phyloP scores from a whole-genome alignment of 352 stramenopile species.

The Pythium brachiatum region DNA sequence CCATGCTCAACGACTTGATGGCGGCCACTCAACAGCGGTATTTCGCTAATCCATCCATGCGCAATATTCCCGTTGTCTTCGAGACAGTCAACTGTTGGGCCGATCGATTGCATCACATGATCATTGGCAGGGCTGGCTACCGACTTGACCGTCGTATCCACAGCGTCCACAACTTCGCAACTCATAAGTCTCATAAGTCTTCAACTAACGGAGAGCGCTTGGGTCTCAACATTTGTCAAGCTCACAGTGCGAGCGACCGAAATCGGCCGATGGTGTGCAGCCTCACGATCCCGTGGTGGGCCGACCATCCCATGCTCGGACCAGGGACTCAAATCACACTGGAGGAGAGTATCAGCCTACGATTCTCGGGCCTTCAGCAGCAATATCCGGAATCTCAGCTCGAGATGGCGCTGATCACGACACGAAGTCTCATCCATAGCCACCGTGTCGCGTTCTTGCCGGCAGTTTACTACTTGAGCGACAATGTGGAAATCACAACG shows the following conservation, averaged over 20 bases:
- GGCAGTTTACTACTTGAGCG: constrained; percentile 10
- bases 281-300: not conserved
- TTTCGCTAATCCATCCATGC: not conserved
- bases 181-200: not conserved
- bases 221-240: constrained; percentile 19
- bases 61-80: constrained; percentile 13
- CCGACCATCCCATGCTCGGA: constrained; percentile 11
- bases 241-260: not conserved
- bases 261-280: constrained; percentile 3
- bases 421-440: constrained; percentile 1
- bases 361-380: not conserved
- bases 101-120: constrained; percentile 36
- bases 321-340: not conserved
- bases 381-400: constrained; percentile 16
- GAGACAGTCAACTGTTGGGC: constrained; percentile 27
- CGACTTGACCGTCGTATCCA: constrained; percentile 18
- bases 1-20: constrained; percentile 37
- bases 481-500: constrained; percentile 30
- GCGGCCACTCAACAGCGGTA: constrained; percentile 13
- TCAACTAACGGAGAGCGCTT: too few species aligned
- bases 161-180: constrained; percentile 6
- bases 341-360: not conserved
- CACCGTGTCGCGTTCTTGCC: not conserved
- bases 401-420: constrained; percentile 20
- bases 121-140: constrained; percentile 3